Percentiles rank a stretch among this genome's conserved stretches.
These are phyloP conservation scores for Cryomyces minteri DNA, from an alignment of 495 filamentous ascomycete genomes.

Conservation along the genomic window DNA sequence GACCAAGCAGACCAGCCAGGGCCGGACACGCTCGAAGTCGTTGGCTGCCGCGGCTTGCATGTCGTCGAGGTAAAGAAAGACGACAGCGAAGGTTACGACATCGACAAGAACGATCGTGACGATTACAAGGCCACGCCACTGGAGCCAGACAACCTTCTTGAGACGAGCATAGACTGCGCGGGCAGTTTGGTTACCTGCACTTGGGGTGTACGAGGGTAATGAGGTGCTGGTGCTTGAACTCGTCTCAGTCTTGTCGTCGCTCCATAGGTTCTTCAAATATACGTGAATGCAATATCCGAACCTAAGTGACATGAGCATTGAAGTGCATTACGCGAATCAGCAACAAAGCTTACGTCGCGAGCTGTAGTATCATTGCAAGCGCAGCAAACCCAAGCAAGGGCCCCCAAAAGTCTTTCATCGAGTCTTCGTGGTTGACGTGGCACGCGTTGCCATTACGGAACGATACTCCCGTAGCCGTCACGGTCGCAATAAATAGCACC, in stretches of 20 bases:
- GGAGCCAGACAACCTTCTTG: conserved; percentile 68
- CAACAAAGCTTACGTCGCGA: conserved; percentile 16
- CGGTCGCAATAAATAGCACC: conserved; percentile 48
- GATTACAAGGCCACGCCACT: conserved; percentile 82
- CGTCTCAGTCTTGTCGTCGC: conserved; percentile 39
- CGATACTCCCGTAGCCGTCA: conserved; percentile 79
- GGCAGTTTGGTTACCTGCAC: conserved; percentile 66
- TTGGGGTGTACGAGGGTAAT: conserved; percentile 61
- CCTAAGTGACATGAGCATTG: conserved; percentile 23
- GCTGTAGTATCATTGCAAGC: conserved; percentile 62
- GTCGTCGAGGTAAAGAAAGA: conserved; percentile 74
- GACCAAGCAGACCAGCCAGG: conserved; percentile 60
- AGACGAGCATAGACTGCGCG: conserved; percentile 77
- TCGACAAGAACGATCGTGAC: conserved; percentile 76
- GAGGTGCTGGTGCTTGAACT: conserved; percentile 45
- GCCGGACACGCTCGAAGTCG: conserved; percentile 32
- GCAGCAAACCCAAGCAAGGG: conserved; percentile 67
- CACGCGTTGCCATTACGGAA: conserved; percentile 84
- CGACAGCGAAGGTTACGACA: conserved; percentile 76
- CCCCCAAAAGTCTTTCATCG: conserved; percentile 74
- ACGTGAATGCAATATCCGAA: conserved; percentile 91
- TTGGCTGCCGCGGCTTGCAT: conserved; percentile 35
- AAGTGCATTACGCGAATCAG: background rate
- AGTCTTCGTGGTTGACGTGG: conserved; percentile 76
- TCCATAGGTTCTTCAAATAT: conserved; percentile 60